A percentile compares a stretch with the other conserved stretches of the same genome.
Evolutionary conservation across 1,284 basidiomycete genomes (phyloP).

Genomic region (Wolfiporia cocos): DNA sequence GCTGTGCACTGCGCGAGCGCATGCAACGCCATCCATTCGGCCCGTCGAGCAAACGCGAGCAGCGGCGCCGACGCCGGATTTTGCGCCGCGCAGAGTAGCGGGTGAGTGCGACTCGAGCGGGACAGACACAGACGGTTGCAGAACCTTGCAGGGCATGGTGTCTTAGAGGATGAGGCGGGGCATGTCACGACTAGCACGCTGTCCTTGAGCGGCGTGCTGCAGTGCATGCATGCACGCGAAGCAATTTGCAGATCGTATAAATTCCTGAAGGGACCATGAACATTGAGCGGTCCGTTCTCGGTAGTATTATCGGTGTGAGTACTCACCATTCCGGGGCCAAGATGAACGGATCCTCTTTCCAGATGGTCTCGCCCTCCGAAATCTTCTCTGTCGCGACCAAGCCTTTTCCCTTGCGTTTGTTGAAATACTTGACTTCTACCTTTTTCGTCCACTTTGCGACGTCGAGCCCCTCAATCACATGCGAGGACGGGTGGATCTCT

Average conservation of each 20-base stretch:
- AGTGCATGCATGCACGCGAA: constrained; percentile 57
- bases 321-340: constrained; percentile 67
- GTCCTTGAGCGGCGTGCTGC: constrained; percentile 54
- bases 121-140: constrained; percentile 74
- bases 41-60: constrained; percentile 49
- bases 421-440: constrained; percentile 66
- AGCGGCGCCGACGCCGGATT: constrained; percentile 66
- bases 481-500: constrained; percentile 45
- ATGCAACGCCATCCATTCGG: constrained; percentile 72
- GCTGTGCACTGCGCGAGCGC: constrained; percentile 64
- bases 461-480: constrained; percentile 63
- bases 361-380: constrained; percentile 66
- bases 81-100: constrained; percentile 67
- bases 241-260: constrained; percentile 58
- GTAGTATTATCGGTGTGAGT: too few relatives aligned
- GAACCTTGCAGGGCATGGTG: constrained; percentile 60
- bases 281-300: too few relatives aligned
- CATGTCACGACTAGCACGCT: constrained; percentile 49
- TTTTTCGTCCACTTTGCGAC: constrained; percentile 55
- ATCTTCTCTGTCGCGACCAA: constrained; percentile 69
- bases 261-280: constrained; percentile 47
- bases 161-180: constrained; percentile 32
- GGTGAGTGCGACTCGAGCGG: constrained; percentile 57
- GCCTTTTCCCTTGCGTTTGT: constrained; percentile 76
- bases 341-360: constrained; percentile 77